Conservation (phyloP, 78 protist genomes). For the Bodo saltans region DNA sequence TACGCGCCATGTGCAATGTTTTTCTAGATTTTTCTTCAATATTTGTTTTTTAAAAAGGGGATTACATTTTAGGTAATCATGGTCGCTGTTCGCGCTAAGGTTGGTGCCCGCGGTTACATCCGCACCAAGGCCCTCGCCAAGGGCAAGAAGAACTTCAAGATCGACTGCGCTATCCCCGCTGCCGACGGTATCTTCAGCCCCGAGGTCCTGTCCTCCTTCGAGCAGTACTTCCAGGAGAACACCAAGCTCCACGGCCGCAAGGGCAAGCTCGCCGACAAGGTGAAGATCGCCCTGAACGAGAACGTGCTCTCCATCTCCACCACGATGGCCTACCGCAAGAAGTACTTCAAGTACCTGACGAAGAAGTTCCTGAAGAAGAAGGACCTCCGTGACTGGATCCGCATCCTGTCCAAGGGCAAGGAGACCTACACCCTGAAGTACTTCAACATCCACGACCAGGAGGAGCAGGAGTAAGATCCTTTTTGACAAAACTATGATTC, state of each 20-base stretch:
- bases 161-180: slow-evolving; percentile 36
- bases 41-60: neutral
- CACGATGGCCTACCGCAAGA: slow-evolving; percentile 51
- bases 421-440: slow-evolving; percentile 63
- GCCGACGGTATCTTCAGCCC: slow-evolving; percentile 31
- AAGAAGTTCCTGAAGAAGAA: slow-evolving; percentile 89
- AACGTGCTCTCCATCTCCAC: slow-evolving; percentile 45
- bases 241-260: slow-evolving; percentile 69
- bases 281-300: slow-evolving; percentile 49
- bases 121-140: neutral
- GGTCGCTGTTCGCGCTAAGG: neutral
- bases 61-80: neutral
- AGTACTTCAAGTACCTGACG: slow-evolving; percentile 90
- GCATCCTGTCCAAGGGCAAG: slow-evolving; percentile 78
- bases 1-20: neutral
- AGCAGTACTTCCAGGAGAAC: slow-evolving; percentile 46
- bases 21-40: neutral
- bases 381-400: slow-evolving; percentile 79
- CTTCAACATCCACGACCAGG: slow-evolving; percentile 60
- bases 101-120: neutral
- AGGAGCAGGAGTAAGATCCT: slow-evolving; percentile 1
- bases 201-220: slow-evolving; percentile 8
- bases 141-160: slow-evolving; percentile 24
- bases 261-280: slow-evolving; percentile 72
- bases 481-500: neutral